These are phyloP conservation scores for Nemania bipapillata DNA, from an alignment of 2,329 filamentous ascomycete species.

Conservation along the genomic window DNA sequence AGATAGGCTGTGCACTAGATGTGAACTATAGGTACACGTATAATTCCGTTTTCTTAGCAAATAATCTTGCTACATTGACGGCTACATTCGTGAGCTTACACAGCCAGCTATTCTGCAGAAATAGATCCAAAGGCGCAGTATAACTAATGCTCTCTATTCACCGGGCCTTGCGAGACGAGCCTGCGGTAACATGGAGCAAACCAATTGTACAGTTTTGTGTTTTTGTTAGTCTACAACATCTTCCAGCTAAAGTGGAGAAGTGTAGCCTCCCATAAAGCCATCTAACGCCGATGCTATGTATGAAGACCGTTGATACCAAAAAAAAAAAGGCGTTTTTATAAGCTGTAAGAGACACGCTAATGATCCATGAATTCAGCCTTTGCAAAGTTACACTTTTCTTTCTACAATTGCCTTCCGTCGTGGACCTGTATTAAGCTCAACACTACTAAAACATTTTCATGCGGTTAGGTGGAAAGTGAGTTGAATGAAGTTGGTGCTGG, in stretches of 20 bases:
- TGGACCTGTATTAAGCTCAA: constrained; percentile 26
- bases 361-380: constrained; percentile 12
- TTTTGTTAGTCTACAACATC: constrained; percentile 3
- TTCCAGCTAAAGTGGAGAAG: neutral
- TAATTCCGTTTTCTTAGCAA: neutral
- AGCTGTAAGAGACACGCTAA: constrained; percentile 18
- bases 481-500: constrained; percentile 12
- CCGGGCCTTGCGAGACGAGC: neutral
- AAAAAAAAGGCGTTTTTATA: constrained; percentile 23
- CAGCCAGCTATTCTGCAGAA: neutral
- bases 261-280: constrained; percentile 16
- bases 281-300: constrained; percentile 32
- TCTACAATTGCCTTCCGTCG: constrained; percentile 30
- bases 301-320: constrained; percentile 23
- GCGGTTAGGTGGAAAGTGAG: constrained; percentile 11
- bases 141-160: constrained; percentile 1
- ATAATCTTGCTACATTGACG: neutral
- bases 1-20: neutral
- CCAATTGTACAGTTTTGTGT: constrained; percentile 2
- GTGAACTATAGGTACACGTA: neutral
- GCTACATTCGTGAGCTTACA: neutral
- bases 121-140: neutral
- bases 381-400: constrained; percentile 26
- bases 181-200: neutral
- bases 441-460: constrained; percentile 8